phyloP scores from a whole-genome alignment of 352 stramenopile genomes.

The Globisporangium okanoganense region DNA sequence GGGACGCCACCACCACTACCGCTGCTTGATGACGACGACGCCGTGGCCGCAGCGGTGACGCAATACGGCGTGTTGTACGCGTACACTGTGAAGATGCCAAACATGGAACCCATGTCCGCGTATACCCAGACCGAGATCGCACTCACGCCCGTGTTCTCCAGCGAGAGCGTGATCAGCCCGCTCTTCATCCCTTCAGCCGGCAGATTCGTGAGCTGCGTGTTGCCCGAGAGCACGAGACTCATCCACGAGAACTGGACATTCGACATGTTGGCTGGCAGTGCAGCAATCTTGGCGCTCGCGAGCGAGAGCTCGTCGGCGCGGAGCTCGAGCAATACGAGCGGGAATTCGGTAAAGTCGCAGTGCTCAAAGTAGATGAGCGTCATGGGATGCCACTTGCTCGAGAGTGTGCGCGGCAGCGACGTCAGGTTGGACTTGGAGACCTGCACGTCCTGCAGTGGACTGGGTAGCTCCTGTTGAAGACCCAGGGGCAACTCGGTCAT shows the following conservation, averaged over 20 bases:
- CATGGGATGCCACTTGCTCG: constrained; percentile 8
- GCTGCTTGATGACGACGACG: neutral
- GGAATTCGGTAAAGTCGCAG: constrained; percentile 16
- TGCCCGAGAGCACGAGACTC: constrained; percentile 16
- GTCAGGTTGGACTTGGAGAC: constrained; percentile 15
- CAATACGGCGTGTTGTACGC: constrained; percentile 36
- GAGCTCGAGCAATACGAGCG: constrained; percentile 11
- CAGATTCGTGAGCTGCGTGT: constrained; percentile 8
- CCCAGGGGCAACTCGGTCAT: constrained; percentile 18
- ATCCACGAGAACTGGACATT: constrained; percentile 19
- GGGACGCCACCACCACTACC: neutral
- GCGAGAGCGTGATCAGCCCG: constrained; percentile 21
- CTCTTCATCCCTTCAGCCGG: constrained; percentile 9
- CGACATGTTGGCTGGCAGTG: constrained; percentile 21
- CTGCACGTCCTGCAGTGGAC: constrained; percentile 13
- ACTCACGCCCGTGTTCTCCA: constrained; percentile 26
- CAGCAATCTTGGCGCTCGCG: constrained; percentile 10
- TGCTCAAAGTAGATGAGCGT: constrained; percentile 18
- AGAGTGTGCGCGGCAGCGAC: constrained; percentile 5
- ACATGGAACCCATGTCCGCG: neutral
- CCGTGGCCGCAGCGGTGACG: too few relatives aligned
- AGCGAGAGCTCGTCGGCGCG: constrained; percentile 19
- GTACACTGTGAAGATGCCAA: constrained; percentile 15
- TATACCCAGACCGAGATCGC: constrained; percentile 16
- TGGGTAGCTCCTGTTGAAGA: constrained; percentile 7